Conservation (phyloP, 352 stramenopile genomes). For the Pythium scleroteichum region DNA sequence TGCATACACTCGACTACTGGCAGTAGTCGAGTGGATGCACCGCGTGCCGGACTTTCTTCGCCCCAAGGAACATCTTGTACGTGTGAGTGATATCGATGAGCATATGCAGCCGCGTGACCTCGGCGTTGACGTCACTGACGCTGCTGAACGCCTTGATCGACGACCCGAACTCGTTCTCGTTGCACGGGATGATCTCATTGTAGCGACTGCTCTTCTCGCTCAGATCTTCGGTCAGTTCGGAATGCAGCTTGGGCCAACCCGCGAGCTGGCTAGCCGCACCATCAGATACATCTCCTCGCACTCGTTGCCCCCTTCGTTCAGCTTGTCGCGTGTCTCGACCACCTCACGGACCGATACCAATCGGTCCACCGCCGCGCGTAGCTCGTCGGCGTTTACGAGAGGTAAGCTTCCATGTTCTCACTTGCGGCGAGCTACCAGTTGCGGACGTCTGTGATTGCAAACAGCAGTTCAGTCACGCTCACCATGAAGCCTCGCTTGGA, state of each 20-base stretch:
- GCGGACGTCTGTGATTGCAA: conserved; percentile 68
- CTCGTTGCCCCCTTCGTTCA: conserved; percentile 48
- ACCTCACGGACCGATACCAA: conserved; percentile 49
- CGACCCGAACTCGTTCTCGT: conserved; percentile 58
- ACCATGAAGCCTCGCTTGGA: conserved; percentile 37
- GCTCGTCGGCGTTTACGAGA: conserved; percentile 61
- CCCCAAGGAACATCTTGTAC: conserved; percentile 78
- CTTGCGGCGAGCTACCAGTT: conserved; percentile 68
- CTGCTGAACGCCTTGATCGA: conserved; percentile 67
- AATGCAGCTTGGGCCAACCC: conserved; percentile 50
- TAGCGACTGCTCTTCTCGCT: conserved; percentile 76
- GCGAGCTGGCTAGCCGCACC: conserved; percentile 39
- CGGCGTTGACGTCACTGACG: conserved; percentile 53
- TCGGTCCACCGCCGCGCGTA: conserved; percentile 44
- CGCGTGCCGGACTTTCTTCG: conserved; percentile 39
- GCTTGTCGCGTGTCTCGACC: conserved; percentile 50
- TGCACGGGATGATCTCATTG: conserved; percentile 78
- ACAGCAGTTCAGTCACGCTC: conserved; percentile 53
- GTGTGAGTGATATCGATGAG: conserved; percentile 70
- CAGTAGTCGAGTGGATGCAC: conserved; percentile 76
- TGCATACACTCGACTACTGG: too few relatives aligned
- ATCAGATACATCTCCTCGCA: conserved; percentile 50
- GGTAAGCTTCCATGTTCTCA: conserved; percentile 48
- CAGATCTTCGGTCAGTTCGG: conserved; percentile 56
- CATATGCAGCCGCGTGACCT: conserved; percentile 63